phyloP scores from a whole-genome alignment of 495 filamentous ascomycete genomes.

The Chaetomium fimeti region DNA sequence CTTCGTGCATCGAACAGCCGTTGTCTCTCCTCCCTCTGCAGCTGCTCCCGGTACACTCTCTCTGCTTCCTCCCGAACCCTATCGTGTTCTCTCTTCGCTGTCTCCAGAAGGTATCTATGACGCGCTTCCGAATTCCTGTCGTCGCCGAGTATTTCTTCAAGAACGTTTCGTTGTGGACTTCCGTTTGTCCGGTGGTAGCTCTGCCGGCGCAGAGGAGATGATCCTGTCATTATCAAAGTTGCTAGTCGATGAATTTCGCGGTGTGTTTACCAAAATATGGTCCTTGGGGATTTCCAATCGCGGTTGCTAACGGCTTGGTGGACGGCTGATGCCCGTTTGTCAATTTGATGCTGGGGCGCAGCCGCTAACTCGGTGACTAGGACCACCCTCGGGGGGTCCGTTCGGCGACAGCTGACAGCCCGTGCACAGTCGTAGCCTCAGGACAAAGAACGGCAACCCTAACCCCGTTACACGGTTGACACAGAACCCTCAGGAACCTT shows the following conservation, averaged over 20 bases:
- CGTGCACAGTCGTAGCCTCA: neutral
- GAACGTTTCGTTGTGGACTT: constrained; percentile 36
- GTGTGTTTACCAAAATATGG: constrained; percentile 21
- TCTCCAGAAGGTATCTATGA: constrained; percentile 61
- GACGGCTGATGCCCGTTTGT: neutral
- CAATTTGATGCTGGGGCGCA: constrained; percentile 6
- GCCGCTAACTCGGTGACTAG: no score
- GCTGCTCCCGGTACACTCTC: constrained; percentile 47
- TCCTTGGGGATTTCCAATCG: neutral
- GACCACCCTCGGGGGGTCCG: constrained; percentile 10
- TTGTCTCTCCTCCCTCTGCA: constrained; percentile 46
- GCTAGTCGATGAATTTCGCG: neutral
- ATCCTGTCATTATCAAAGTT: constrained; percentile 38
- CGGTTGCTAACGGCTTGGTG: constrained; percentile 8
- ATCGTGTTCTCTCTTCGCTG: constrained; percentile 61
- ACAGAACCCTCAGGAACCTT: neutral
- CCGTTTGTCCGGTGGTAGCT: constrained; percentile 35
- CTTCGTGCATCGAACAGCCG: constrained; percentile 49
- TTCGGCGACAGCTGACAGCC: neutral
- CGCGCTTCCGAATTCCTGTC: constrained; percentile 46
- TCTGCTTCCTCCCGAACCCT: constrained; percentile 61
- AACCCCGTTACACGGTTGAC: no score
- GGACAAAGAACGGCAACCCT: neutral
- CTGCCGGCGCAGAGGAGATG: constrained; percentile 38
- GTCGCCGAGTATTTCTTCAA: constrained; percentile 42